Evolutionary conservation across 1,284 basidiomycete genomes (phyloP).

Genomic region (Limonomyces culmigenus): DNA sequence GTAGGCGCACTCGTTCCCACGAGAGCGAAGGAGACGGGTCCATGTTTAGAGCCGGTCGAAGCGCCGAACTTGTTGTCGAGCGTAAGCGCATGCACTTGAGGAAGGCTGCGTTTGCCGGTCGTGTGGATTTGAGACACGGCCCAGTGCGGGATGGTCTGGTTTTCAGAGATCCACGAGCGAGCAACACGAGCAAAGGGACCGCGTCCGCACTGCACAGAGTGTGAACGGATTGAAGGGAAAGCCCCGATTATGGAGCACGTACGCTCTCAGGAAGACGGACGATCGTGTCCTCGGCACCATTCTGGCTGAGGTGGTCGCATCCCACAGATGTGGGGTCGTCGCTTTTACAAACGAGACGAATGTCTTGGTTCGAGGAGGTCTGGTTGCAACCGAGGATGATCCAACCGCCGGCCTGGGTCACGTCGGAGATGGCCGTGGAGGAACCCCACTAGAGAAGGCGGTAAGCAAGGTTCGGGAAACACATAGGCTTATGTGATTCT

Average conservation of each 20-base stretch:
- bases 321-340: slow-evolving; percentile 10
- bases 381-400: slow-evolving; percentile 27
- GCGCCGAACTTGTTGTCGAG: slow-evolving; percentile 25
- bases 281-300: slow-evolving; percentile 28
- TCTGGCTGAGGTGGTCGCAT: slow-evolving; percentile 27
- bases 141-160: slow-evolving; percentile 22
- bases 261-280: slow-evolving; percentile 33
- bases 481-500: slow-evolving; percentile 6
- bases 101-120: slow-evolving; percentile 16
- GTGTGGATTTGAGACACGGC: slow-evolving; percentile 15
- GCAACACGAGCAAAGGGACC: slow-evolving; percentile 35
- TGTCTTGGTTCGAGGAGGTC: slow-evolving; percentile 21
- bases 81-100: slow-evolving; percentile 22
- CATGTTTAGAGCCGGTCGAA: slow-evolving; percentile 15
- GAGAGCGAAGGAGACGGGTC: background rate
- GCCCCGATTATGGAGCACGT: slow-evolving; percentile 8
- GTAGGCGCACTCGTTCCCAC: background rate
- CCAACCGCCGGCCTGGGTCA: slow-evolving; percentile 36
- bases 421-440: slow-evolving; percentile 26
- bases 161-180: slow-evolving; percentile 18
- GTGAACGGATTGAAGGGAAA: background rate
- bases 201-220: slow-evolving; percentile 23
- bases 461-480: background rate
- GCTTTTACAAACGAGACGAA: slow-evolving; percentile 27
- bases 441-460: slow-evolving; percentile 22